Base-by-base conservation (phyloP, 148 eudicot species). In the Arctostaphylos glauca region DNA sequence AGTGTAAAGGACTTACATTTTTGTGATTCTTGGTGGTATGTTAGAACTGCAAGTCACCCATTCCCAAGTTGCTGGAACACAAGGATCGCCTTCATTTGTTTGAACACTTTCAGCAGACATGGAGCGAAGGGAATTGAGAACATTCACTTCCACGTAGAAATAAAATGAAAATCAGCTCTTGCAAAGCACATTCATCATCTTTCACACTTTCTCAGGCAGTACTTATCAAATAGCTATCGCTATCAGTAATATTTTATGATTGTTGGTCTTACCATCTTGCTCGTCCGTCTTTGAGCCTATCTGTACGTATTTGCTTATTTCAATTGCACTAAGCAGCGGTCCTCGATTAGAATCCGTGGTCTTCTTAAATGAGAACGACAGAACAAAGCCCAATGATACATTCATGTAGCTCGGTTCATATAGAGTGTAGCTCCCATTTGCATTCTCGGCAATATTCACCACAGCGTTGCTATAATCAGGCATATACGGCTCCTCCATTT, bases 381-480 rank as follows among this genome's bases (percentile, higher is more conserved):
- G 78, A 50, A 96, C 97, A 86, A 93, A 96, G 81, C 93, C 93
- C 74, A 96, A 75, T 43, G 93, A 84, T 23, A 93, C 91, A 80
- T 96, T 96, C 94, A 94, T 94, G 85, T 91, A 93, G 84, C 99
- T 96, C 2, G 99, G 99, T 81, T 96, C 99, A 59, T 96, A 96
- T 14, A 96, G 89, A 23, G 92, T 96, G 87, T 89, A 94, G 88
- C 93, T 96, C 71, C 98, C 98, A 84, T 93, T 94, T 31, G 99
- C 99, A 83, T 96, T 96, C 84, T 96, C 99, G 53, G 91, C 95
- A 75, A 96, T 91, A 80, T 96, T 96, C 81, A 96, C 98, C 54
- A 96, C 99, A 67, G 99, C 99, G 83, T 92, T 89, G 88, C 97
- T 96, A 80, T 96, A 96, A 74, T 94, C 99, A 21, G 93, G 90